Evolutionary conservation across 2,329 filamentous ascomycete genomes (phyloP).

Genomic region (Botrytis aclada): DNA sequence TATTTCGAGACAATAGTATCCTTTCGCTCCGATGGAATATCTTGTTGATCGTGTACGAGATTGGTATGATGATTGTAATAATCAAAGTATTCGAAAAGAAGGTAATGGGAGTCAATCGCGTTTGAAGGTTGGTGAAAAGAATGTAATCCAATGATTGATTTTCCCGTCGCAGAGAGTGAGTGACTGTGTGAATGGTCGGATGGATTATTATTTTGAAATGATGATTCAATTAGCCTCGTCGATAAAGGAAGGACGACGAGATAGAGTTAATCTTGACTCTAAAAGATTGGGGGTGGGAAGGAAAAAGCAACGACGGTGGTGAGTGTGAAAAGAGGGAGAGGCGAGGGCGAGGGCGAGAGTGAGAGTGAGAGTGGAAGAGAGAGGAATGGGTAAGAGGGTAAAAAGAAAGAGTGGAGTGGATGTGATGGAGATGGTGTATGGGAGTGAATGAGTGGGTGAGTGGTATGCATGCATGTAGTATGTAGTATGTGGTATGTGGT

Average conservation of each 20-base stretch:
- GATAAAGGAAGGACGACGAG: constrained; percentile 24
- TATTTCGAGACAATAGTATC: background rate
- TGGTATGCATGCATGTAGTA: no score
- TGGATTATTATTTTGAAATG: background rate
- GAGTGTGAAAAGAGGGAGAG: background rate
- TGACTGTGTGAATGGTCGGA: background rate
- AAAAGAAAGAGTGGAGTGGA: background rate
- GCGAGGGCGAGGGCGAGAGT: background rate
- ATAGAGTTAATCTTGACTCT: constrained; percentile 6
- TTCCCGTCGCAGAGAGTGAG: background rate
- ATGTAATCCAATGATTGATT: background rate
- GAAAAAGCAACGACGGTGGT: background rate
- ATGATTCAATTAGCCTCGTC: background rate
- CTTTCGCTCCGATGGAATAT: background rate
- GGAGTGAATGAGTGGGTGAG: background rate
- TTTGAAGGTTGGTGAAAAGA: constrained; percentile 8
- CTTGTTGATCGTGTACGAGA: background rate
- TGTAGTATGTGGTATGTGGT: background rate
- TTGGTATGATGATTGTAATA: background rate
- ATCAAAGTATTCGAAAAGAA: constrained; percentile 1
- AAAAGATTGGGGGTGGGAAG: background rate
- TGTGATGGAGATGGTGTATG: background rate
- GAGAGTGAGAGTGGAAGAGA: background rate
- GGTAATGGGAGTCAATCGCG: background rate
- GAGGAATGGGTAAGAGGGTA: background rate